Base-by-base conservation (phyloP, 768 basidiomycete genomes). In the Boletus edulis region DNA sequence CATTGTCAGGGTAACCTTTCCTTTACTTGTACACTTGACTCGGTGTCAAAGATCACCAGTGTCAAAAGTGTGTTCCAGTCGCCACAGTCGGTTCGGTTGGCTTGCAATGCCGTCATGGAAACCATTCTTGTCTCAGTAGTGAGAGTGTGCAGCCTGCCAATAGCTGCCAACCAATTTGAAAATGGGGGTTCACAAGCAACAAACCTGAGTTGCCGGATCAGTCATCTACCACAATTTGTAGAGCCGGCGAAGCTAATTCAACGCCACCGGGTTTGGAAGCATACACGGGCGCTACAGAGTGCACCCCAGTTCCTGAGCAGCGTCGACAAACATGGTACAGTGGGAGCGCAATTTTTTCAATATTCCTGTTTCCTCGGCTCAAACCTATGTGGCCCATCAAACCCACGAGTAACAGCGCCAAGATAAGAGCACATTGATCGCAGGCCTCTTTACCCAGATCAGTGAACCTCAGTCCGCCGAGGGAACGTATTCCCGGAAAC, bases 281-380 rank as follows among this genome's bases (percentile, higher is more conserved):
- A 49, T 38, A 48, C 22, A 37, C 18, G 24, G 42, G 60, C 60
- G 60, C 43, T 41, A 46, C 48, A 42, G 54, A 58, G 61, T 31
- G 60, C 34, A 69, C 67, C 69, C 67, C 57, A 58, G 67, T 69
- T 71, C 62, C 67, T 62, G 65, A 65, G 45, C 46, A 53, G 49
- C 41, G 38, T 42, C 46, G 48, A 57, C 48, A 58, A 59, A 63
- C 52, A 29, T 22, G 49, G 57, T 3, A 29, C 34, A 52, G 57
- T 56, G 56, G 54, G 61, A 49, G 50, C 34, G 37, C 37, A 31
- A 59, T 54, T 37, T 17, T 56, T 59, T 38, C 24, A 27, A 48
- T 22, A 17, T 20, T 57, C 54, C 32, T 46, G 45, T n/a, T 62
- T 59, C 62, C 53, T 59, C 59, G 54, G 58, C 37, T 18, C 18